phyloP scores from a whole-genome alignment of 345 rosid genomes.

The Draba incana region DNA sequence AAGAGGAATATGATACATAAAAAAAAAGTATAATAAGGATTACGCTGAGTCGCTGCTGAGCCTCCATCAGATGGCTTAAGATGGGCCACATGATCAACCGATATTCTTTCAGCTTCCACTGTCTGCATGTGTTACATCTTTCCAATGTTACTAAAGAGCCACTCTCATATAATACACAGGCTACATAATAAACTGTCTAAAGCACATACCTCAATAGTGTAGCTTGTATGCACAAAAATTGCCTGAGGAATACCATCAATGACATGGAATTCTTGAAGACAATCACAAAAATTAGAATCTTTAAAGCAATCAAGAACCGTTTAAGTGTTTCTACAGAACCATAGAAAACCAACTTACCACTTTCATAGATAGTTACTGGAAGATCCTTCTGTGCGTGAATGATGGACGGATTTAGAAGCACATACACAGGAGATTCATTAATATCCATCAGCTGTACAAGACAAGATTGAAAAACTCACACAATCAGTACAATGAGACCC shows the following conservation, averaged over 20 bases:
- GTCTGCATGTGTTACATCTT: constrained; percentile 50
- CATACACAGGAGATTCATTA: constrained; percentile 93
- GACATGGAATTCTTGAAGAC: constrained; percentile 76
- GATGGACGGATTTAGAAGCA: constrained; percentile 84
- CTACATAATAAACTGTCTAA: background rate
- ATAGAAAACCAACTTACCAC: constrained; percentile 52
- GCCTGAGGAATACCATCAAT: constrained; percentile 97
- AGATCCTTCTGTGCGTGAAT: constrained; percentile 93
- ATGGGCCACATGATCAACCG: constrained; percentile 98
- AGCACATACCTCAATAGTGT: constrained; percentile 79
- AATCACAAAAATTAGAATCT: no score
- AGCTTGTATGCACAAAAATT: constrained; percentile 85
- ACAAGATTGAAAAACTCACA: constrained; percentile 23
- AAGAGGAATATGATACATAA: background rate
- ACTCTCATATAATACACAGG: background rate
- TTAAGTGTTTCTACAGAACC: no score
- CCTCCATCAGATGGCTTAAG: constrained; percentile 97
- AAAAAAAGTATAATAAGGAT: constrained; percentile 21
- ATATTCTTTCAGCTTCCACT: constrained; percentile 95
- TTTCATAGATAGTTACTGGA: constrained; percentile 85
- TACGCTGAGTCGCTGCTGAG: constrained; percentile 94
- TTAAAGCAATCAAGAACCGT: no score
- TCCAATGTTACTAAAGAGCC: background rate
- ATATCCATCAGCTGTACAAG: constrained; percentile 86
- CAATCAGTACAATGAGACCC: constrained; percentile 11